Base-by-base conservation (phyloP, 345 rosid species). In the Barbarea vulgaris region DNA sequence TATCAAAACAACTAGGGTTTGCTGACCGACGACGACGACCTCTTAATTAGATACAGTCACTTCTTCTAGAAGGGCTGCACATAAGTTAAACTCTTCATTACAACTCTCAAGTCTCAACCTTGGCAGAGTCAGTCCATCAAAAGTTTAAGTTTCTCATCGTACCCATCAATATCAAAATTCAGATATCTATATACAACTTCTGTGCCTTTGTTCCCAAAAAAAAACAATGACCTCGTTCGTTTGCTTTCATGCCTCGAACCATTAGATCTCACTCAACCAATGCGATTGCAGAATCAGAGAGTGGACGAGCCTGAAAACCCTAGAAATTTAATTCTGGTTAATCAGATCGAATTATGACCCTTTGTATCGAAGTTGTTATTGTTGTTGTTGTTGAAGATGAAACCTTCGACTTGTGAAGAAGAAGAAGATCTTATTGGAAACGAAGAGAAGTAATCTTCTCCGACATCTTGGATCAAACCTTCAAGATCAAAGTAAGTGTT, bases 401-500 rank as follows among this genome's bases (percentile, higher is more conserved):
- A 69, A 41, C 75, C 67, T 34, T 79, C 75, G 1, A 33, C 62
- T 54, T 63, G 78, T n/a, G 75, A 50, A 56, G 79, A 56, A 17
- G 74, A 55, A 62, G 82, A 79, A 63, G 82, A 56, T 70, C 70
- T 64, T 34, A 75, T 75, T 14, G 82, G 79, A 69, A 69, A 74
- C 6, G 82, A 46, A 48, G 79, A 57, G 56, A 74, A 79, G 55
- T 74, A 74, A 79, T 79, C 79, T 24, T 75, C 79, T 57, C 67
- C 81, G 1, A 74, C 76, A 64, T 79, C 82, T 73, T 79, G 72
- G 58, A 79, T 79, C 58, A 79, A 65, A 70, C 79, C 82, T 64
- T 79, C 82, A 59, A 79, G 51, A 71, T 79, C 82, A 67, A 78
- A 78, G 36, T 78, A 78, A 52, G 81, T 78, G 31, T 78, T 78